Evolutionary conservation across 768 basidiomycete genomes (phyloP).

Genomic region (Boletus subcaerulescens): DNA sequence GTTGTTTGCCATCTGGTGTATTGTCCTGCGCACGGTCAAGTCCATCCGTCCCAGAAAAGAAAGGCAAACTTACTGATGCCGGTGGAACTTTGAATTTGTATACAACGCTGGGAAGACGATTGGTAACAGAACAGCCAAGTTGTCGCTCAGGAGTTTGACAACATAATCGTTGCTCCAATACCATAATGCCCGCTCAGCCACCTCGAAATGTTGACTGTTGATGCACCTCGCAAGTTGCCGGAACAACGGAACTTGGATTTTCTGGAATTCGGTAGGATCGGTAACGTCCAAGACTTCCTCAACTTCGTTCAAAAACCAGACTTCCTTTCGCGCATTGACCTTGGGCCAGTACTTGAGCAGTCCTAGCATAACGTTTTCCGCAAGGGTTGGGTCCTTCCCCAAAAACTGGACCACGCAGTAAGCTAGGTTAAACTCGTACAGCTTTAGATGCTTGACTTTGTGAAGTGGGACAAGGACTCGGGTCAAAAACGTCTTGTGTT

Average conservation of each 20-base stretch:
- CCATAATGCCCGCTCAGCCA: constrained; percentile 92
- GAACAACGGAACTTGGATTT: constrained; percentile 91
- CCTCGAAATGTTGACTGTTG: constrained; percentile 99
- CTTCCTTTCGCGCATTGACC: constrained; percentile 98
- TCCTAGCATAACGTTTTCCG: constrained; percentile 94
- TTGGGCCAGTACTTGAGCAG: constrained; percentile 99
- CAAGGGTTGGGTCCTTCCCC: constrained; percentile 90
- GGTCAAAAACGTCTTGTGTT: constrained; percentile 97
- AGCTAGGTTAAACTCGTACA: constrained; percentile 98
- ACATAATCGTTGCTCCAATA: constrained; percentile 99
- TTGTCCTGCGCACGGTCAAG: constrained; percentile 60
- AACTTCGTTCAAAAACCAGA: constrained; percentile 99
- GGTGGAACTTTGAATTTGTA: constrained; percentile 93
- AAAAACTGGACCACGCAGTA: constrained; percentile 99
- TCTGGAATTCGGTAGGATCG: constrained; percentile 92
- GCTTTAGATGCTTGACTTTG: constrained; percentile 93
- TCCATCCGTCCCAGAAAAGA: not conserved
- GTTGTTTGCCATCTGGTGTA: constrained; percentile 99
- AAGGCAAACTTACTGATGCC: constrained; percentile 79
- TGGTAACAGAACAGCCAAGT: constrained; percentile 81
- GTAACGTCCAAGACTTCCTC: constrained; percentile 99
- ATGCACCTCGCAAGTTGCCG: constrained; percentile 94
- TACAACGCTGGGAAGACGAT: constrained; percentile 97
- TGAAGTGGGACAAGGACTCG: constrained; percentile 93
- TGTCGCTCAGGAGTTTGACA: constrained; percentile 98